These are phyloP conservation scores for Pyrus bretschneideri DNA, from an alignment of 306 rosid genomes.

Conservation along the genomic window DNA sequence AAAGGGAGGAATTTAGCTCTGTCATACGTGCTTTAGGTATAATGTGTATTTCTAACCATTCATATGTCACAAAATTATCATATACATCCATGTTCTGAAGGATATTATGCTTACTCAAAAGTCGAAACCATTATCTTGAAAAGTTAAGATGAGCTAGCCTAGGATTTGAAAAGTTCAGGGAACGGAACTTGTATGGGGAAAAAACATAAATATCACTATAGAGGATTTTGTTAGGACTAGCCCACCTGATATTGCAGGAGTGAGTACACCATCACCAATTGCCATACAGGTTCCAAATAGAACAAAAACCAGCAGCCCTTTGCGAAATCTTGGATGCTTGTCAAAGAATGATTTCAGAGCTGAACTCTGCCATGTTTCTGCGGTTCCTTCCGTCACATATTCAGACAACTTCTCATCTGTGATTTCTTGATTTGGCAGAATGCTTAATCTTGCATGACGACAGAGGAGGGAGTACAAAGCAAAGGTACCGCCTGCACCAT, in stretches of 20 bases:
- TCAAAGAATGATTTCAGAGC: conserved; percentile 39
- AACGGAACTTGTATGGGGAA: conserved; percentile 19
- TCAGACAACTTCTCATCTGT: conserved; percentile 47
- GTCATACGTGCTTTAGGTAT: not conserved
- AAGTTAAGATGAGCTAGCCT: conserved; percentile 8
- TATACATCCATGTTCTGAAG: not conserved
- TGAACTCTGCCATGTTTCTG: conserved; percentile 43
- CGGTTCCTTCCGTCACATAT: conserved; percentile 27
- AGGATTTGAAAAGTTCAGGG: conserved; percentile 15
- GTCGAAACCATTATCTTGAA: not conserved
- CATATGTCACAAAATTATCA: not conserved
- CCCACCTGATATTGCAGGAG: conserved; percentile 86
- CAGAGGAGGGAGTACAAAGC: conserved; percentile 75
- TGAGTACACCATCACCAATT: conserved; percentile 69
- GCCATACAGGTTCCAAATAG: conserved; percentile 74
- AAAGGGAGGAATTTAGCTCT: no score
- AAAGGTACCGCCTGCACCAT: conserved; percentile 69
- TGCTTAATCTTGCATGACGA: conserved; percentile 49
- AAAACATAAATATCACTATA: conserved; percentile 22
- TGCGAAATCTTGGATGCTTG: conserved; percentile 47
- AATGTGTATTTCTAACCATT: not conserved
- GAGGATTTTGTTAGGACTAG: conserved; percentile 22
- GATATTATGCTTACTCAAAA: not conserved
- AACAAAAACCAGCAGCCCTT: conserved; percentile 54
- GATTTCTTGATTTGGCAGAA: conserved; percentile 58